These are phyloP conservation scores for Yamadazyma epiphylla DNA, from an alignment of 1,139 yeast genomes.

Conservation along the genomic window DNA sequence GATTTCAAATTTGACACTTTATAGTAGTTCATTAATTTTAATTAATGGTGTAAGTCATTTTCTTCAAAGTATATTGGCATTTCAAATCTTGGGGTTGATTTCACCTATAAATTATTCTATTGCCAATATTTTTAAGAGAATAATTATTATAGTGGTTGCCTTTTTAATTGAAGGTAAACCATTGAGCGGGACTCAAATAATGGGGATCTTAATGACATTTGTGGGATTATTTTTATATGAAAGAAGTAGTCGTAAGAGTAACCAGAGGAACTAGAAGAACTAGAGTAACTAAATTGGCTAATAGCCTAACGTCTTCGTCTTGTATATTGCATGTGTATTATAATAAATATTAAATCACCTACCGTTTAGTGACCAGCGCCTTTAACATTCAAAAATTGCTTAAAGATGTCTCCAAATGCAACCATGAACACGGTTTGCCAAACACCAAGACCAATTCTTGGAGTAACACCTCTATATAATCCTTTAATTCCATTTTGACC, in stretches of 20 bases:
- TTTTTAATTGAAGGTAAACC: slow-evolving; percentile 73
- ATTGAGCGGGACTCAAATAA: slow-evolving; percentile 50
- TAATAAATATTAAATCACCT: too few relatives aligned
- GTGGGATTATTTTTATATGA: slow-evolving; percentile 66
- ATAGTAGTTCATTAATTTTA: slow-evolving; percentile 34
- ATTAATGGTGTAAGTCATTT: slow-evolving; percentile 80
- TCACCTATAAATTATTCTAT: slow-evolving; percentile 89
- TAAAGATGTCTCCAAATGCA: slow-evolving; percentile 89
- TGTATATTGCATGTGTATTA: too few relatives aligned
- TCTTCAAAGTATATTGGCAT: slow-evolving; percentile 80
- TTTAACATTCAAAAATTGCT: slow-evolving; percentile 41
- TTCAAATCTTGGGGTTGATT: slow-evolving; percentile 80
- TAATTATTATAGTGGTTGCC: slow-evolving; percentile 78
- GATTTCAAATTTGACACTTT: slow-evolving; percentile 29
- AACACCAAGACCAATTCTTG: slow-evolving; percentile 92
- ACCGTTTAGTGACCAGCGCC: slow-evolving; percentile 37
- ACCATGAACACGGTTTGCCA: slow-evolving; percentile 99
- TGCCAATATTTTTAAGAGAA: slow-evolving; percentile 84
- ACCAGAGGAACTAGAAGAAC: too few relatives aligned
- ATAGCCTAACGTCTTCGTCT: too few relatives aligned
- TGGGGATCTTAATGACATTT: slow-evolving; percentile 70
- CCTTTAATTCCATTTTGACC: slow-evolving; percentile 82
- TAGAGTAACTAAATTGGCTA: too few relatives aligned
- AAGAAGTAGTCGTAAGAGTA: too few relatives aligned
- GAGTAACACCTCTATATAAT: slow-evolving; percentile 92